These are phyloP conservation scores for Sphagnum magellanicum DNA, from an alignment of 228 moss, liverwort and hornwort species.

Conservation along the genomic window DNA sequence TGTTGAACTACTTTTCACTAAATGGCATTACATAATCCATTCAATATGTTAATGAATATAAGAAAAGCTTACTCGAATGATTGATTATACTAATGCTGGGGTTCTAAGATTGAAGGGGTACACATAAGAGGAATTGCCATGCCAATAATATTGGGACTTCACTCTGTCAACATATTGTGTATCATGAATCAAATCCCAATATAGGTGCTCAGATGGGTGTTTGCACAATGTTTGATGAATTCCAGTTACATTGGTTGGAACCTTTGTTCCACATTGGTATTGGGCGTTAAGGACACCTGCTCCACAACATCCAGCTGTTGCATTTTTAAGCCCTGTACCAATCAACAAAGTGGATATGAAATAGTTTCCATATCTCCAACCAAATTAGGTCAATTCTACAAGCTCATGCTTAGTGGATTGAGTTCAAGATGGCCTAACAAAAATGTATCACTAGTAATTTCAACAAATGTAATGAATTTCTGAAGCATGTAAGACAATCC, in stretches of 20 bases:
- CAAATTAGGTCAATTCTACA: too few species aligned
- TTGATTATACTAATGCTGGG: constrained; percentile 2
- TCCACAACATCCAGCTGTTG: constrained; percentile 36
- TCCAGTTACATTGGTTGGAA: constrained; percentile 10
- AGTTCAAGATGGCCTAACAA: too few species aligned
- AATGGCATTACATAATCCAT: too few species aligned
- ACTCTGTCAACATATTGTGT: constrained; percentile 30
- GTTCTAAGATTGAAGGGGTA: constrained; percentile 36
- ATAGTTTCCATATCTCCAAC: too few species aligned
- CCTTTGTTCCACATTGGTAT: constrained; percentile 30
- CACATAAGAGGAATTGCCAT: constrained; percentile 4
- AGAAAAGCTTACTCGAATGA: too few species aligned
- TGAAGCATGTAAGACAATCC: too few species aligned
- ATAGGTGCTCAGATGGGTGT: constrained; percentile 31
- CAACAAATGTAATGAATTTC: too few species aligned
- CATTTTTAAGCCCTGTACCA: constrained; percentile 20
- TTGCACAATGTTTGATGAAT: constrained; percentile 13
- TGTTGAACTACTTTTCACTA: too few species aligned
- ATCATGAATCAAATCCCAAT: constrained; percentile 37
- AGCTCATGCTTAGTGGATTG: too few species aligned
- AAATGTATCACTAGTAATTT: too few species aligned
- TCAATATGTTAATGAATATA: too few species aligned
- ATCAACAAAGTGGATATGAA: too few species aligned
- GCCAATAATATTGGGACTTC: constrained; percentile 32
- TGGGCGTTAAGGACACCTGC: constrained; percentile 33